Evolutionary conservation across 805 yeast genomes (phyloP).

Genomic region (Saccharomycodes ludwigii): DNA sequence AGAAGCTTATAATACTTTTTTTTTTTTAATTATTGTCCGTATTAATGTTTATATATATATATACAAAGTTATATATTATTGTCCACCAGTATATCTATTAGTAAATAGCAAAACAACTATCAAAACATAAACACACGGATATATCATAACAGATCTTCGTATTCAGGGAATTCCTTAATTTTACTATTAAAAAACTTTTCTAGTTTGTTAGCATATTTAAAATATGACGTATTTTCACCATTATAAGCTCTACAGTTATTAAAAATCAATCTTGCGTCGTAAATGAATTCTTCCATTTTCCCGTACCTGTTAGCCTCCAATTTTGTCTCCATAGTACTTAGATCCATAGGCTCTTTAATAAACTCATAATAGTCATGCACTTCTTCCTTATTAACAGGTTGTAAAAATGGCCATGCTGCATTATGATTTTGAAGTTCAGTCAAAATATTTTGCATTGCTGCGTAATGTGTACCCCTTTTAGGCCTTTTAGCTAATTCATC

Average conservation of each 20-base stretch:
- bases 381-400: slow-evolving; percentile 85
- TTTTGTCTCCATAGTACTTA: slow-evolving; percentile 89
- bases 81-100: background rate
- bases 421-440: slow-evolving; percentile 90
- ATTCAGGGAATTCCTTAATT: slow-evolving; percentile 85
- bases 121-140: background rate
- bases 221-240: slow-evolving; percentile 89
- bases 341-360: slow-evolving; percentile 96
- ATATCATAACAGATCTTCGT: slow-evolving; percentile 49
- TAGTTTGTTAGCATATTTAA: slow-evolving; percentile 84
- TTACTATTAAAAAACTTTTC: slow-evolving; percentile 80
- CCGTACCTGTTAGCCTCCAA: slow-evolving; percentile 86
- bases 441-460: slow-evolving; percentile 78
- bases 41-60: too few relatives aligned
- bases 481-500: slow-evolving; percentile 94
- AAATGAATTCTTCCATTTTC: slow-evolving; percentile 79
- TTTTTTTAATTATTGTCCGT: too few relatives aligned
- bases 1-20: too few relatives aligned
- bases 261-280: slow-evolving; percentile 77
- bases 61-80: background rate
- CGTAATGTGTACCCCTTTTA: slow-evolving; percentile 87
- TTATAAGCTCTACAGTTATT: slow-evolving; percentile 89
- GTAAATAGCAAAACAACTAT: background rate
- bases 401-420: slow-evolving; percentile 95
- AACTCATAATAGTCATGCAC: slow-evolving; percentile 95